Conservation (phyloP, 768 basidiomycete genomes). For the Leccinum olivaceopallidum region DNA sequence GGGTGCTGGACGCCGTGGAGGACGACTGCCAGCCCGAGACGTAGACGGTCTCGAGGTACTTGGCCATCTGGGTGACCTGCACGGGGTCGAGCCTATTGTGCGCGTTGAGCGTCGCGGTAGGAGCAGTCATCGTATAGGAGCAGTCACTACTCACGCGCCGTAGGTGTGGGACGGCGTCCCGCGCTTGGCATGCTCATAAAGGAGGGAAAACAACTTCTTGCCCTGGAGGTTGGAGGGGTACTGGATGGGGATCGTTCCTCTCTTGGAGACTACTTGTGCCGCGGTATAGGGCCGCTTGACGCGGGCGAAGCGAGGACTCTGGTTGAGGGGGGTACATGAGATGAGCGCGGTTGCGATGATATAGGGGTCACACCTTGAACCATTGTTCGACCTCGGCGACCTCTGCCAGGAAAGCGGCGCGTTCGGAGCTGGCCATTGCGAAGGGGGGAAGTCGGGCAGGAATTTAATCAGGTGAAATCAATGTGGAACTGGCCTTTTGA, state of each 20-base stretch:
- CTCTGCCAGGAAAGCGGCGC: slow-evolving; percentile 72
- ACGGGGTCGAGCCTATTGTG: slow-evolving; percentile 90
- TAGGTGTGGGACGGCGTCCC: slow-evolving; percentile 93
- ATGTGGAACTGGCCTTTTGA: not conserved
- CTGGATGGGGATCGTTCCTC: slow-evolving; percentile 80
- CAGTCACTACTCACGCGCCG: slow-evolving; percentile 80
- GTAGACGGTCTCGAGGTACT: slow-evolving; percentile 97
- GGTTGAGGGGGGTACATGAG: not conserved
- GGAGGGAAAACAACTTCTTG: slow-evolving; percentile 81
- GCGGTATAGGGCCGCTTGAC: slow-evolving; percentile 93
- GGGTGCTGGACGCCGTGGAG: slow-evolving; percentile 88
- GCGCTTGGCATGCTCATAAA: slow-evolving; percentile 73
- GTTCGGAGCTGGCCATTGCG: slow-evolving; percentile 61
- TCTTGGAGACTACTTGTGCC: slow-evolving; percentile 89
- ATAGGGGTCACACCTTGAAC: slow-evolving; percentile 73
- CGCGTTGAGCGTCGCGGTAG: not conserved
- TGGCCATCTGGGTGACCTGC: slow-evolving; percentile 98
- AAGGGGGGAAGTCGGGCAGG: slow-evolving; percentile 1
- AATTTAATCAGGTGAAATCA: not conserved
- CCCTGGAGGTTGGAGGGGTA: slow-evolving; percentile 86
- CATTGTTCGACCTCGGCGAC: slow-evolving; percentile 85
- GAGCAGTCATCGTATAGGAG: not conserved
- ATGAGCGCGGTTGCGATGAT: not conserved
- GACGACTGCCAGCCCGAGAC: slow-evolving; percentile 97
- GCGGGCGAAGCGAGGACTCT: slow-evolving; percentile 86